phyloP scores from a whole-genome alignment of 176 grass and related monocot species.

The Ensete ventricosum region DNA sequence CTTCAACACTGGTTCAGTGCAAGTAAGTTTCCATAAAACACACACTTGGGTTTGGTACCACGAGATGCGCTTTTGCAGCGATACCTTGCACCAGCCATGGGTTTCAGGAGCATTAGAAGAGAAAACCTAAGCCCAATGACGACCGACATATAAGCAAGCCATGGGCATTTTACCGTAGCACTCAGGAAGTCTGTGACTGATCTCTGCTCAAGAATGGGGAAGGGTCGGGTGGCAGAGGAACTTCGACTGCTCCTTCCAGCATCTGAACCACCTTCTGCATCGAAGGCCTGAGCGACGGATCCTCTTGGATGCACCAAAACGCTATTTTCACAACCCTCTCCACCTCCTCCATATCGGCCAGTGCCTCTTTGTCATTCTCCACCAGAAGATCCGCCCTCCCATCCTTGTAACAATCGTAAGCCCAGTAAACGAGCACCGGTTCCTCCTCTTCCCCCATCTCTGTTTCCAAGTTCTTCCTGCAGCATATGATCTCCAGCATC shows the following conservation, averaged over 20 bases:
- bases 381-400: conserved; percentile 24
- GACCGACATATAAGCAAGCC: no score
- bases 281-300: conserved; percentile 20
- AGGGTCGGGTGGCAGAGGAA: conserved; percentile 28
- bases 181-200: not conserved
- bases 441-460: conserved; percentile 4
- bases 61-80: no score
- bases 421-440: conserved; percentile 29
- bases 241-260: conserved; percentile 32
- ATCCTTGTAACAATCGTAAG: conserved; percentile 20
- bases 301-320: conserved; percentile 34
- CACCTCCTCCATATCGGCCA: conserved; percentile 16
- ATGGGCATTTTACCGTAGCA: no score
- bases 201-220: conserved; percentile 4
- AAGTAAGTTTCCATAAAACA: no score
- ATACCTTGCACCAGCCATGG: no score
- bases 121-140: no score
- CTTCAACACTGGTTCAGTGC: no score
- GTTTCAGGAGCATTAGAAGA: no score
- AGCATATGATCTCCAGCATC: conserved; percentile 27
- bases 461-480: conserved; percentile 16
- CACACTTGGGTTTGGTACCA: no score
- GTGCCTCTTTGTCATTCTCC: conserved; percentile 21
- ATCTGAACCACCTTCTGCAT: conserved; percentile 28
- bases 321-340: conserved; percentile 20